These are phyloP conservation scores for Jaminaea rosea DNA, from an alignment of 1,284 basidiomycete species.

Conservation along the genomic window DNA sequence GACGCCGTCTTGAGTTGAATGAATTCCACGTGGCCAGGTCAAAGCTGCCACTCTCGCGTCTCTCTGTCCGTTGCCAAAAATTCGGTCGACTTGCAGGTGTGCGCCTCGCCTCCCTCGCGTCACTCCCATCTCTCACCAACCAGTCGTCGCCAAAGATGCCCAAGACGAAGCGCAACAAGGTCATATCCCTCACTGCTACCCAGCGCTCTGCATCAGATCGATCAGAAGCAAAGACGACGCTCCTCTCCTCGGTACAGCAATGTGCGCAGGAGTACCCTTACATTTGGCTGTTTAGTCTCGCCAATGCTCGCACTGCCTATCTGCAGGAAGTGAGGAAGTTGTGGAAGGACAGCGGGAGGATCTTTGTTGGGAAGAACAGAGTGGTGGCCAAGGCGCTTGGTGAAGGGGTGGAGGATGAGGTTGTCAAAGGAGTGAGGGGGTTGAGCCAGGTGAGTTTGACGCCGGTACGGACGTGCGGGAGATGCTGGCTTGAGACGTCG, in stretches of 20 bases:
- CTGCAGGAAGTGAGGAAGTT: constrained; percentile 83
- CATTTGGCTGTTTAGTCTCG: constrained; percentile 89
- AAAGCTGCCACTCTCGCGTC: too few species aligned
- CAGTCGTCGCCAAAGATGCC: constrained; percentile 32
- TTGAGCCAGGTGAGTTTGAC: constrained; percentile 61
- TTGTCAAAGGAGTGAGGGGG: constrained; percentile 67
- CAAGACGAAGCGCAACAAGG: constrained; percentile 47
- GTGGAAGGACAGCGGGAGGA: constrained; percentile 66
- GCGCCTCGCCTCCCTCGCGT: too few species aligned
- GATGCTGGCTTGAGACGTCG: neutral
- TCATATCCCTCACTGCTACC: constrained; percentile 52
- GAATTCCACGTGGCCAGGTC: too few species aligned
- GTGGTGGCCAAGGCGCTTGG: constrained; percentile 97
- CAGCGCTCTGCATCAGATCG: constrained; percentile 54
- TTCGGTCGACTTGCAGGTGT: too few species aligned
- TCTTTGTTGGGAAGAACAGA: constrained; percentile 85
- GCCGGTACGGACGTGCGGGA: neutral
- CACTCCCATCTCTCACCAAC: too few species aligned
- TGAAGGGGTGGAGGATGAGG: constrained; percentile 74
- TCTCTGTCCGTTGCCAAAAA: too few species aligned
- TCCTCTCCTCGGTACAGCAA: constrained; percentile 67
- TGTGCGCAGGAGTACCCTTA: constrained; percentile 66
- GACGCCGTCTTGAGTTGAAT: too few species aligned
- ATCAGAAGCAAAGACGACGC: constrained; percentile 65
- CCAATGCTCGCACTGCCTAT: constrained; percentile 87